Conservation (phyloP, 2,329 filamentous ascomycete species). For the Curvularia sp. region DNA sequence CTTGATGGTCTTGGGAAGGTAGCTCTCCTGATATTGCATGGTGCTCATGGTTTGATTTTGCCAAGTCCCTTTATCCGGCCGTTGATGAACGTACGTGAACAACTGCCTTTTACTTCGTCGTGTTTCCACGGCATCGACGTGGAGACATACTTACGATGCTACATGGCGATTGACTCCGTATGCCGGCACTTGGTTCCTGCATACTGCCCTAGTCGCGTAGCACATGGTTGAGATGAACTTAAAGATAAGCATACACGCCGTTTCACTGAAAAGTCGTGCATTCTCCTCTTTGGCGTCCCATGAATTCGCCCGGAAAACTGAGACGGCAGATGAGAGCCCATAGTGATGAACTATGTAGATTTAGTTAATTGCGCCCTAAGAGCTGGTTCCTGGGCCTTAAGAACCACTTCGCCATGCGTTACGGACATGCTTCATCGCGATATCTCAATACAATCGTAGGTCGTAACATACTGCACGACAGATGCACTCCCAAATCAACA, state of each 20-base stretch:
- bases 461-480: slow-evolving; percentile 10
- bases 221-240: slow-evolving; percentile 1
- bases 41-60: background rate
- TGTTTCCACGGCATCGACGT: background rate
- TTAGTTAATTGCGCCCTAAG: too few species aligned
- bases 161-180: slow-evolving; percentile 7
- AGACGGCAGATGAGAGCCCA: background rate
- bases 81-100: too few species aligned
- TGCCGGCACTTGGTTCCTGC: slow-evolving; percentile 14
- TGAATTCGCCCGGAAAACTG: background rate
- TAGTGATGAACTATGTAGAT: background rate
- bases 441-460: slow-evolving; percentile 1
- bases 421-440: background rate
- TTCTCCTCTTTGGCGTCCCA: background rate
- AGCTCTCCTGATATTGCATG: slow-evolving; percentile 5
- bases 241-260: background rate
- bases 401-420: background rate
- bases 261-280: background rate
- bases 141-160: slow-evolving; percentile 3
- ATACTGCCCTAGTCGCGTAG: slow-evolving; percentile 11
- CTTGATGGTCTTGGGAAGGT: background rate
- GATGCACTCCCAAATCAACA: background rate
- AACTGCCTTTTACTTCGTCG: background rate
- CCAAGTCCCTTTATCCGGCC: too few species aligned
- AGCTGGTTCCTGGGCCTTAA: too few species aligned